Base-by-base conservation (phyloP, 352 stramenopile genomes). In the Phytophthora lateralis region DNA sequence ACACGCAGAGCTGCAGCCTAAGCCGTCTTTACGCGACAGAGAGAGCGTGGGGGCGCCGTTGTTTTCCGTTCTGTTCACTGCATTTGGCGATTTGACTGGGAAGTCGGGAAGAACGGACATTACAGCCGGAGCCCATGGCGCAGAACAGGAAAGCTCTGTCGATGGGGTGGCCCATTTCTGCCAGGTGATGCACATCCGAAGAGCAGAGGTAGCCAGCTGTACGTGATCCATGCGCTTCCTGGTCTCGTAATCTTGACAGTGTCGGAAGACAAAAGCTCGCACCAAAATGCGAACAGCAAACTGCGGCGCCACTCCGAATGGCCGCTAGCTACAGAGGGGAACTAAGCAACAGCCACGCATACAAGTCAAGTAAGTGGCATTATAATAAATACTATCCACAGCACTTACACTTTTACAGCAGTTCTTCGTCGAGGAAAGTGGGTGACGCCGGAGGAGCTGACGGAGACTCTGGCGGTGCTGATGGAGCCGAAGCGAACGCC, bases 341-440 rank as follows among this genome's bases (percentile, higher is more conserved):
- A n/a, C n/a, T n/a, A n/a, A n/a, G n/a, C 12, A 41, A 4, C 35
- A 18, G 35, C 35, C 35, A 41, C 0, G 35, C 37, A 42, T 42
- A 42, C 37, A 42, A 42, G 37, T 20, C 12, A 49, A 37, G 34
- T 17, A 63, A 52, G 45, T 59, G 27, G 49, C 39, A 46, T 61
- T 51, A n/a, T 38, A 71, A 69, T 75, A 72, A 72, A 69, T 75
- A 75, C 43, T 59, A 55, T 66, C 38, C 34, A 66, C 51, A 66
- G 44, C 59, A 66, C 51, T 66, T 66, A 44, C 35, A 45, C 55
- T 66, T n/a, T 68, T 64, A 73, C 59, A 73, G 41, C 35, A 73
- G 32, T 54, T 73, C 38, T 39, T 72, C 63, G 5, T 68, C 57
- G 6, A 66, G 35, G 24, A 55, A 51, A 17, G 47, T 60, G 8